Evolutionary conservation across 257 asterid genomes (phyloP).

Genomic region (Gentiana straminea): DNA sequence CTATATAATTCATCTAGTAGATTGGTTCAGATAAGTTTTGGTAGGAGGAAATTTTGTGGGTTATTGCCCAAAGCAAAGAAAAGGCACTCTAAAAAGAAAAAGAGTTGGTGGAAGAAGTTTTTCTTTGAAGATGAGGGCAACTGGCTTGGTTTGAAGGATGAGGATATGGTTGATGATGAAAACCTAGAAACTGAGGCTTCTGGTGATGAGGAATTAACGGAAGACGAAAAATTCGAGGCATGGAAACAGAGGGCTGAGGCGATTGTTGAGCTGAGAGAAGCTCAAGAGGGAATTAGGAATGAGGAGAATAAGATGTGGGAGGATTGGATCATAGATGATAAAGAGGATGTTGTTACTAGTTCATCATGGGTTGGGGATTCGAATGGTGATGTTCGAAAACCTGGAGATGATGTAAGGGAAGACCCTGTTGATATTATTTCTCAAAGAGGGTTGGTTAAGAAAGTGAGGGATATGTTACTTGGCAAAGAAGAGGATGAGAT

Average conservation of each 20-base stretch:
- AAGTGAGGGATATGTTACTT: constrained; percentile 55
- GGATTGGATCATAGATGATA: constrained; percentile 77
- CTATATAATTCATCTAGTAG: constrained; percentile 17
- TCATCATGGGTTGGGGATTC: constrained; percentile 48
- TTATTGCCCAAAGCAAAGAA: constrained; percentile 63
- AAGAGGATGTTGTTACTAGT: constrained; percentile 32
- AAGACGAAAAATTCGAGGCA: constrained; percentile 83
- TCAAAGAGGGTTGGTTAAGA: constrained; percentile 65
- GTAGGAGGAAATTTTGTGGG: constrained; percentile 42
- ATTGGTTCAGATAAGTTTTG: constrained; percentile 23
- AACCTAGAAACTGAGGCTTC: constrained; percentile 40
- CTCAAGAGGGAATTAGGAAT: constrained; percentile 68
- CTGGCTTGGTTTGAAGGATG: constrained; percentile 90
- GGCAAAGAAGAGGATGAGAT: constrained; percentile 88
- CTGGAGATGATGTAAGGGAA: constrained; percentile 30
- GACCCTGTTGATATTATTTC: constrained; percentile 43
- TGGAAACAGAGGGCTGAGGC: constrained; percentile 96
- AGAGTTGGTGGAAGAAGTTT: constrained; percentile 81
- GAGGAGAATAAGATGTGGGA: constrained; percentile 92
- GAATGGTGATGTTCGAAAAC: constrained; percentile 31
- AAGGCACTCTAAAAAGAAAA: constrained; percentile 33
- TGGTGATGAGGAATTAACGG: constrained; percentile 46
- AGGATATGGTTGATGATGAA: constrained; percentile 47
- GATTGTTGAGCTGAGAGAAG: constrained; percentile 84
- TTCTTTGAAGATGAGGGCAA: constrained; percentile 74